Percentiles rank a stretch among this genome's conserved stretches.
Conservation (phyloP, 2,329 filamentous ascomycete species). For the Venturia aucupariae region DNA sequence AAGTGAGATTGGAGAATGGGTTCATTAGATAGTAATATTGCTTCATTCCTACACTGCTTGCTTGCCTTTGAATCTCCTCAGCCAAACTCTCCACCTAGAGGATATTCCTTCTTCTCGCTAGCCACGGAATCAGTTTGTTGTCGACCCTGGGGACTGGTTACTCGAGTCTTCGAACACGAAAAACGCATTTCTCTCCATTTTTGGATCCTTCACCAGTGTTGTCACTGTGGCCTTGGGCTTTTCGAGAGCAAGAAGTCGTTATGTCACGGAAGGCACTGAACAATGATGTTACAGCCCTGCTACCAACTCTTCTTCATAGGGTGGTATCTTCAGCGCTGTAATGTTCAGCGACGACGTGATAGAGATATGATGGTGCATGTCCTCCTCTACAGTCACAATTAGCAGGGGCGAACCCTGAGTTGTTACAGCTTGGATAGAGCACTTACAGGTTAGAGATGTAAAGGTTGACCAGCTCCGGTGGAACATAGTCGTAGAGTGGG, state of each 20-base stretch:
- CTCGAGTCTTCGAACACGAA: background rate
- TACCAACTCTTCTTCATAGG: slow-evolving; percentile 19
- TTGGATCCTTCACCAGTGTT: background rate
- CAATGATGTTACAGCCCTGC: background rate
- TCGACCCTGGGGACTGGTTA: background rate
- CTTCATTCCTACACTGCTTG: background rate
- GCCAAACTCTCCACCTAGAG: background rate
- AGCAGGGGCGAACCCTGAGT: slow-evolving; percentile 19
- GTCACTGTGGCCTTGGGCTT: background rate
- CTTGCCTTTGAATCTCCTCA: background rate
- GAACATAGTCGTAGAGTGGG: slow-evolving; percentile 74
- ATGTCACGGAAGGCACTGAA: background rate
- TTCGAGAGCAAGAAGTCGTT: background rate
- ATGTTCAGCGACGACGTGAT: slow-evolving; percentile 64
- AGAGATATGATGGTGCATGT: slow-evolving; percentile 63
- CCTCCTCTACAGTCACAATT: slow-evolving; percentile 42
- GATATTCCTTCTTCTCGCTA: background rate
- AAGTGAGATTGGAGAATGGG: background rate
- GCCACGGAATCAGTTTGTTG: background rate
- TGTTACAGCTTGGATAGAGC: background rate
- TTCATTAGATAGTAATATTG: background rate
- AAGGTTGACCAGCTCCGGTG: slow-evolving; percentile 63
- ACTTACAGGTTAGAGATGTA: slow-evolving; percentile 80
- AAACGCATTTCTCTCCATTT: background rate
- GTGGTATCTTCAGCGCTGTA: slow-evolving; percentile 66